phyloP scores from a whole-genome alignment of 192 early-diverging fungal genomes.

The Cetraspora pellucida region DNA sequence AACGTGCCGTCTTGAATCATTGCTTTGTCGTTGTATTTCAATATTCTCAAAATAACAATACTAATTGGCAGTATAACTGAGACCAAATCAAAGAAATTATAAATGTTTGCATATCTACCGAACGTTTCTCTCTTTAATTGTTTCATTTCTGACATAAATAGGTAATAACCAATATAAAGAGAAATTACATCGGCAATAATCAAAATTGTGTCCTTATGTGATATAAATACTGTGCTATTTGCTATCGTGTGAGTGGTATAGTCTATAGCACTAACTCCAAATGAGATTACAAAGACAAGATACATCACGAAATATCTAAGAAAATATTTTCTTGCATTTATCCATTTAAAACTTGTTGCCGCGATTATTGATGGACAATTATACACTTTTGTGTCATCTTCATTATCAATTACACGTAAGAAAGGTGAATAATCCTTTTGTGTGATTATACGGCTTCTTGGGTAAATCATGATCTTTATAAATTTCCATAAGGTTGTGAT shows the following conservation, averaged over 20 bases:
- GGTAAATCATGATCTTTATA: neutral
- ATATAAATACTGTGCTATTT: neutral
- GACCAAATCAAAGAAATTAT: constrained; percentile 5
- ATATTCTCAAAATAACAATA: neutral
- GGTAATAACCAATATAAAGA: neutral
- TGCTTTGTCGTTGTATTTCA: neutral
- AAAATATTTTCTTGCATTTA: neutral
- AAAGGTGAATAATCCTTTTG: neutral
- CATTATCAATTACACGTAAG: neutral
- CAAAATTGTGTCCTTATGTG: neutral
- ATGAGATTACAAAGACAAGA: neutral
- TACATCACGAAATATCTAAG: neutral
- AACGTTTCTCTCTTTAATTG: neutral
- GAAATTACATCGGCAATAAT: neutral
- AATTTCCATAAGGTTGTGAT: neutral
- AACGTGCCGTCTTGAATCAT: no score
- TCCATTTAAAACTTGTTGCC: constrained; percentile 1
- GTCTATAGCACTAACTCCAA: neutral
- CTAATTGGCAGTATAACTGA: neutral
- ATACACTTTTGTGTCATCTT: neutral
- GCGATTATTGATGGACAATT: constrained; percentile 4
- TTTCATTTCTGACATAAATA: neutral
- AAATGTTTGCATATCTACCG: neutral
- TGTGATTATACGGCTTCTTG: neutral
- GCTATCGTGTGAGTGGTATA: neutral